These are phyloP conservation scores for Schizophyllum amplum DNA, from an alignment of 1,284 basidiomycete species.

Conservation along the genomic window DNA sequence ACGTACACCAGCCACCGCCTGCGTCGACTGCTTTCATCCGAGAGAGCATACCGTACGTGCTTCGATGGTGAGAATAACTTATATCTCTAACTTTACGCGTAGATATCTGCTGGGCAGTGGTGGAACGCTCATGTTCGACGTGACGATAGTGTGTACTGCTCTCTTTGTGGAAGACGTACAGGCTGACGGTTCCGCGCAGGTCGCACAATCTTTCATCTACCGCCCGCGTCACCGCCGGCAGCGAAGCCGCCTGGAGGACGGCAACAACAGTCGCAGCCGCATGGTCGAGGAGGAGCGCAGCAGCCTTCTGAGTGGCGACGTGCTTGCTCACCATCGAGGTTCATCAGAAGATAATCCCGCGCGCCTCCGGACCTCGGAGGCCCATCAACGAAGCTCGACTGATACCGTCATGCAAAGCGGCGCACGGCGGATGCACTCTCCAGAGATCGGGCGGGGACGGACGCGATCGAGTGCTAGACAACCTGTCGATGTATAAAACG, in stretches of 20 bases:
- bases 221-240: conserved; percentile 27
- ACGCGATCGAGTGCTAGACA: background rate
- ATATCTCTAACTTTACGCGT: conserved; percentile 4
- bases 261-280: conserved; percentile 18
- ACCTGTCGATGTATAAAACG: too few relatives aligned
- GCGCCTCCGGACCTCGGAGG: too few relatives aligned
- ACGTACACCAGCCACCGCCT: conserved; percentile 42
- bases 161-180: too few relatives aligned
- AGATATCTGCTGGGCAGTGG: conserved; percentile 84
- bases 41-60: conserved; percentile 69
- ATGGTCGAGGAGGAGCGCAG: conserved; percentile 32
- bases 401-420: background rate
- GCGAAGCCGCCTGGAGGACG: conserved; percentile 19
- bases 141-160: conserved; percentile 83
- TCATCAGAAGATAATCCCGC: too few relatives aligned
- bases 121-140: conserved; percentile 85
- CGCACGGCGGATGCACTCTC: background rate
- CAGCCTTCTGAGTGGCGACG: background rate
- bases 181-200: too few relatives aligned
- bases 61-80: conserved; percentile 4
- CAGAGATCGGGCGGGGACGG: background rate
- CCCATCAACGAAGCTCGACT: background rate
- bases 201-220: conserved; percentile 41
- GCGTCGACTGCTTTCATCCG: conserved; percentile 51
- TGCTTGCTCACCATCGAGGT: background rate